Evolutionary conservation across 2,329 filamentous ascomycete genomes (phyloP).

Genomic region (Epichloe festucae): DNA sequence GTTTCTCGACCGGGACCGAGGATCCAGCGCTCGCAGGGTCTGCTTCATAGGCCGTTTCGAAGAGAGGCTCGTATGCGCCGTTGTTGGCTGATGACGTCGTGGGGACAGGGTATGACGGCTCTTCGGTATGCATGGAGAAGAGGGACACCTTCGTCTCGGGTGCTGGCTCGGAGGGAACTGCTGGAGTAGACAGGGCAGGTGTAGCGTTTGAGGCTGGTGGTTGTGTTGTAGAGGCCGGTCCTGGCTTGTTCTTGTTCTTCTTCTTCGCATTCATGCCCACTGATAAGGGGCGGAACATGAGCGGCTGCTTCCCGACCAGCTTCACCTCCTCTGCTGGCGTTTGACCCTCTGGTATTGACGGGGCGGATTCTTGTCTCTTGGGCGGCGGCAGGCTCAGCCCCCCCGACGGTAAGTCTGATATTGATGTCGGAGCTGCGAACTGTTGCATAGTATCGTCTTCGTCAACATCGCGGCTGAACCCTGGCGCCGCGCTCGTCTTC

Average conservation of each 20-base stretch:
- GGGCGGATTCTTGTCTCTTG: constrained; percentile 27
- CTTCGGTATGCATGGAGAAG: constrained; percentile 48
- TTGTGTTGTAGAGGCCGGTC: constrained; percentile 3
- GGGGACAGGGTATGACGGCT: constrained; percentile 14
- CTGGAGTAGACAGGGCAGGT: background rate
- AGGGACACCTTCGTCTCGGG: constrained; percentile 48
- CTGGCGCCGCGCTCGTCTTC: constrained; percentile 73
- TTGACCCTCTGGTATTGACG: constrained; percentile 41
- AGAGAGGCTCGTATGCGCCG: constrained; percentile 39
- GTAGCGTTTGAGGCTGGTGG: constrained; percentile 7
- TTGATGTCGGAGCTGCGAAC: constrained; percentile 5
- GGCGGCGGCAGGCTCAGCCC: constrained; percentile 26
- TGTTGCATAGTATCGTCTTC: constrained; percentile 9
- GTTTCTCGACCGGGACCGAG: constrained; percentile 3
- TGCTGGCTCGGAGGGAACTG: constrained; percentile 9
- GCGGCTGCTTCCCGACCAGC: constrained; percentile 62
- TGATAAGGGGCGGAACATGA: constrained; percentile 83
- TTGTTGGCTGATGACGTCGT: constrained; percentile 9
- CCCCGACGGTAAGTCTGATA: constrained; percentile 5
- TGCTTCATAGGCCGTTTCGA: constrained; percentile 21
- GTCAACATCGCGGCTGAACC: constrained; percentile 52
- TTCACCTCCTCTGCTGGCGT: constrained; percentile 52
- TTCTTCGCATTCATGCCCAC: constrained; percentile 64
- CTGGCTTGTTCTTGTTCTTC: constrained; percentile 27
- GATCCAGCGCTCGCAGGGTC: background rate